phyloP scores from a whole-genome alignment of 192 early-diverging fungal genomes.

The Chytriomyces sp. region DNA sequence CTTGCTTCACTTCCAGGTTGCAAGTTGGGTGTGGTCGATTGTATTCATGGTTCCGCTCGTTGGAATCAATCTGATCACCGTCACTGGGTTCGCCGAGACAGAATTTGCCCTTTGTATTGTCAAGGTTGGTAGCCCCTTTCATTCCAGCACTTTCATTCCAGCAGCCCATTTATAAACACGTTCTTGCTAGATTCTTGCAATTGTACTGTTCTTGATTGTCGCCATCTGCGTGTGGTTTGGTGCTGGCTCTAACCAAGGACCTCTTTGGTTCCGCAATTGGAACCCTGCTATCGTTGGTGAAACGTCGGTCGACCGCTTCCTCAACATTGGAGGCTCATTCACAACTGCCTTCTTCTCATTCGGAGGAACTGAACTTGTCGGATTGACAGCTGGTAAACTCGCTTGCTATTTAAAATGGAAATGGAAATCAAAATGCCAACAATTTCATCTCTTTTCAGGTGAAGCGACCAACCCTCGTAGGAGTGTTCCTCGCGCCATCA shows the following conservation, averaged over 20 bases:
- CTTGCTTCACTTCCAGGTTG: slow-evolving; percentile 21
- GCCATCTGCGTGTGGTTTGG: slow-evolving; percentile 69
- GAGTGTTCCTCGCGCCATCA: slow-evolving; percentile 41
- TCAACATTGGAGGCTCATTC: slow-evolving; percentile 72
- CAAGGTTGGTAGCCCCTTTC: slow-evolving; percentile 79
- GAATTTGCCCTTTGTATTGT: slow-evolving; percentile 78
- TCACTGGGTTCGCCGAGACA: slow-evolving; percentile 69
- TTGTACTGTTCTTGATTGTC: slow-evolving; percentile 81
- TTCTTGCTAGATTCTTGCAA: slow-evolving; percentile 79
- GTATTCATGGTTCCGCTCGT: slow-evolving; percentile 65
- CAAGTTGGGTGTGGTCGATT: slow-evolving; percentile 53
- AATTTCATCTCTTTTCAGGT: slow-evolving; percentile 54
- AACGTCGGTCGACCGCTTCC: slow-evolving; percentile 30
- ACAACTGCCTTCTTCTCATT: slow-evolving; percentile 70
- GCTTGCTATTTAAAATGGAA: neutral
- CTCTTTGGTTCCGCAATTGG: slow-evolving; percentile 53
- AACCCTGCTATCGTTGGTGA: slow-evolving; percentile 32
- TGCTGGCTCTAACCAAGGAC: slow-evolving; percentile 51
- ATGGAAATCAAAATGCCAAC: slow-evolving; percentile 78
- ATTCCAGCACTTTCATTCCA: slow-evolving; percentile 75
- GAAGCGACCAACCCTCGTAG: slow-evolving; percentile 88
- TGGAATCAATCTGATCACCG: slow-evolving; percentile 66
- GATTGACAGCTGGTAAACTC: slow-evolving; percentile 13
- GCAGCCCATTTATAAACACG: slow-evolving; percentile 77
- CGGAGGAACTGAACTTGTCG: slow-evolving; percentile 50